Conservation (phyloP, 2,329 filamentous ascomycete genomes). For the Helotiales sp. region DNA sequence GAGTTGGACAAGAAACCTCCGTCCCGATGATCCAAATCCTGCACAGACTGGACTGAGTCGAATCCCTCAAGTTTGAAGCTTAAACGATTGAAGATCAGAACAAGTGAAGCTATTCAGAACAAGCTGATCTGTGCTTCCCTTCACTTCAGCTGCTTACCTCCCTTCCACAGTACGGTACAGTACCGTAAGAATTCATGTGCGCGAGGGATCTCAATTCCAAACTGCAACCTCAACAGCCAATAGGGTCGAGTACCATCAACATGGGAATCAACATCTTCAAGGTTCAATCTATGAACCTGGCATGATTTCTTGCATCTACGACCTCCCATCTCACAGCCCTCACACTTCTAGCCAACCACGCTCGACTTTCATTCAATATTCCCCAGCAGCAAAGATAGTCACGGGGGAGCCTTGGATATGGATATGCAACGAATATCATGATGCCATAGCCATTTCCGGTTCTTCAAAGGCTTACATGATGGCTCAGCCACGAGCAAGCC, state of each 20-base stretch:
- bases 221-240: slow-evolving; percentile 18
- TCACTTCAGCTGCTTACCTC: background rate
- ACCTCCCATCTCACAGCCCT: background rate
- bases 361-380: background rate
- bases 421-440: background rate
- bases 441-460: slow-evolving; percentile 9
- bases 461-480: slow-evolving; percentile 25
- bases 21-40: slow-evolving; percentile 4
- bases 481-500: slow-evolving; percentile 26
- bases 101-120: background rate
- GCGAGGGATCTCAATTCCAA: background rate
- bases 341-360: background rate
- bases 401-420: background rate
- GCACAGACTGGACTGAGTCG: background rate
- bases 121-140: background rate
- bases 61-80: background rate
- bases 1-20: background rate
- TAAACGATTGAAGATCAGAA: background rate
- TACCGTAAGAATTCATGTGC: background rate
- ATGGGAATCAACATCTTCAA: slow-evolving; percentile 29
- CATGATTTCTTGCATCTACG: slow-evolving; percentile 5
- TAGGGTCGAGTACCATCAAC: slow-evolving; percentile 30
- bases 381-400: background rate
- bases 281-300: background rate
- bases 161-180: background rate